Evolutionary conservation across 768 basidiomycete genomes (phyloP), one percentile per base, ranked within the genome.

Genomic region (Cantharellus cinnabarinus): DNA sequence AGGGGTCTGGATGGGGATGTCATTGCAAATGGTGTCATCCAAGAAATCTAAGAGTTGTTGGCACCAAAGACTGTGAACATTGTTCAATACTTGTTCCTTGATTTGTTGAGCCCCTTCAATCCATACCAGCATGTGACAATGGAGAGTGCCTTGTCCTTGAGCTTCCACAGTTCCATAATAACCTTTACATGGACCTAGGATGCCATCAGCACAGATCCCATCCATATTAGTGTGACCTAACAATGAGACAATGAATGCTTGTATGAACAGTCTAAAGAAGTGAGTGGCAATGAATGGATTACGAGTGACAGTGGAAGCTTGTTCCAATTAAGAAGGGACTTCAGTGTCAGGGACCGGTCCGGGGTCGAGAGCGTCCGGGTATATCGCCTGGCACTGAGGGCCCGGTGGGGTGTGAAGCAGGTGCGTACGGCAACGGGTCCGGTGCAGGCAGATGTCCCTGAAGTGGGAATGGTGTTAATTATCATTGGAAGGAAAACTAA

Each of bases 261-360:
- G 64, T 64, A 76, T 73, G 34, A 70, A 71, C 0, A 70, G 60
- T 62, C 75, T 63, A 60, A 76, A 76, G 63, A 75, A 76, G n/a
- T 70, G 62, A 0, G 73, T 70, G 1, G 71, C 72, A 0, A 72
- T 61, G 3, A 60, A 59, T 0, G 76, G 75, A 64, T 77, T 73
- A 35, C 60, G 15, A 5, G 63, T 60, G 14, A 64, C 37, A 5
- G 35, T 34, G n/a, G 14, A 40, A n/a, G 60, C 58, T 42, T 59
- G 60, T 34, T 20, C 37, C 7, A 4, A 54, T 10, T 41, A 54
- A 29, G 37, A 10, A 1, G 54, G 58, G 14, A 61, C 35, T 1
- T 50, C 37, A 2, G 53, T n/a, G n/a, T n/a, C n/a, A n/a, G n/a
- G n/a, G n/a, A n/a, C n/a, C n/a, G n/a, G n/a, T n/a, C n/a, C n/a